Evolutionary conservation across 768 basidiomycete species (phyloP).

Genomic region (Mycena venus): DNA sequence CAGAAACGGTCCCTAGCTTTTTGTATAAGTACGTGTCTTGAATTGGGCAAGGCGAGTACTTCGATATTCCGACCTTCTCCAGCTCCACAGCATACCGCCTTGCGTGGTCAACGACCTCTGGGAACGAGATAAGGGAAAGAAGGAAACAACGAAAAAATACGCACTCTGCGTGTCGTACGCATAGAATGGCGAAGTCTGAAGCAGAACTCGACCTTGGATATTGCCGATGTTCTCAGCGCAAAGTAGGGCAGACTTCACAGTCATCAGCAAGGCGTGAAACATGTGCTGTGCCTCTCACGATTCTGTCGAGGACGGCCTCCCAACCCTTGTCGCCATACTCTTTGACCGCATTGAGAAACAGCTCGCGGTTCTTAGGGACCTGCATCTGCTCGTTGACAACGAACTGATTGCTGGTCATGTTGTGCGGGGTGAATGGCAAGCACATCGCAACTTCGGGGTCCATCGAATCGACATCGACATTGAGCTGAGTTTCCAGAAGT

Average conservation of each 20-base stretch:
- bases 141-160: neutral
- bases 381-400: conserved; percentile 47
- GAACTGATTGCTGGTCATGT: conserved; percentile 56
- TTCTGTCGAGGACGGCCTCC: conserved; percentile 40
- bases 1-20: conserved; percentile 52
- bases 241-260: conserved; percentile 47
- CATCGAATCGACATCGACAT: conserved; percentile 56
- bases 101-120: conserved; percentile 50
- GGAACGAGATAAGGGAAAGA: neutral
- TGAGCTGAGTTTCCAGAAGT: conserved; percentile 36
- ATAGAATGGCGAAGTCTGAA: conserved; percentile 47
- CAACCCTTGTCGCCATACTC: conserved; percentile 33
- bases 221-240: conserved; percentile 49
- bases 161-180: conserved; percentile 51
- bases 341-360: conserved; percentile 39
- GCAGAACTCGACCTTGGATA: conserved; percentile 48
- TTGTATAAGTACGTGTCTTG: neutral
- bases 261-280: neutral
- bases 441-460: conserved; percentile 46
- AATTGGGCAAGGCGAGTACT: conserved; percentile 1
- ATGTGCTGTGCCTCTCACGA: conserved; percentile 14
- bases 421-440: conserved; percentile 40
- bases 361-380: conserved; percentile 38
- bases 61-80: conserved; percentile 49
- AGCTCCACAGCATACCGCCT: conserved; percentile 46